Conservation (phyloP, 148 eudicot species). For the Vaccinium vitisidaea region DNA sequence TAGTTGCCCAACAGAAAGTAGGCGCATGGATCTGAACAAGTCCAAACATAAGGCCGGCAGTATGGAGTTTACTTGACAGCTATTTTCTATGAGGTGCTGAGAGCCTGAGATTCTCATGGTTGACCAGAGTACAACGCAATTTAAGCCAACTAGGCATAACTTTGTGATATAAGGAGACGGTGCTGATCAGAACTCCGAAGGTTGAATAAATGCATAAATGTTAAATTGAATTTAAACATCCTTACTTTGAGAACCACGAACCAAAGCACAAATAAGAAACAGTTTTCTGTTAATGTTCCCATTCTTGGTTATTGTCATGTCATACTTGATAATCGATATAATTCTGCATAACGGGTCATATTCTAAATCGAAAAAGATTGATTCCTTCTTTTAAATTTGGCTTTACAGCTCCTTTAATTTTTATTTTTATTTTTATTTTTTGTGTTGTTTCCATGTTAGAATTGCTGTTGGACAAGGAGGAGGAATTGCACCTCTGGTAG, state of each 20-base stretch:
- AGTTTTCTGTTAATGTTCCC: no score
- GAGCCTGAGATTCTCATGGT: no score
- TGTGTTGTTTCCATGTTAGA: slow-evolving; percentile 34
- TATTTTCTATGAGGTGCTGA: no score
- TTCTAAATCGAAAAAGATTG: not conserved
- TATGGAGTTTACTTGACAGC: no score
- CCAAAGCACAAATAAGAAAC: not conserved
- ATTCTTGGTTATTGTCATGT: not conserved
- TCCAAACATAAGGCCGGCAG: no score
- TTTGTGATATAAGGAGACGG: not conserved
- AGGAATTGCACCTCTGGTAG: slow-evolving; percentile 85
- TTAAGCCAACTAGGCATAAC: not conserved
- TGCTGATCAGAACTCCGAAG: not conserved
- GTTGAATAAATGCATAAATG: not conserved
- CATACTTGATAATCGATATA: not conserved
- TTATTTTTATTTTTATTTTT: not conserved
- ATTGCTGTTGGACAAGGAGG: slow-evolving; percentile 96
- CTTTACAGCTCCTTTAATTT: not conserved
- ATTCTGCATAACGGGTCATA: not conserved
- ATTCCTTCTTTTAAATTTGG: not conserved
- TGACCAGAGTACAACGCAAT: not conserved
- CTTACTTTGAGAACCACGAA: not conserved
- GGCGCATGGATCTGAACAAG: no score
- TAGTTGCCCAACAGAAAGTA: no score
- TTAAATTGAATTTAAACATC: not conserved